Evolutionary conservation across 805 yeast genomes (phyloP).

Genomic region (Maudiozyma saulgeensis): DNA sequence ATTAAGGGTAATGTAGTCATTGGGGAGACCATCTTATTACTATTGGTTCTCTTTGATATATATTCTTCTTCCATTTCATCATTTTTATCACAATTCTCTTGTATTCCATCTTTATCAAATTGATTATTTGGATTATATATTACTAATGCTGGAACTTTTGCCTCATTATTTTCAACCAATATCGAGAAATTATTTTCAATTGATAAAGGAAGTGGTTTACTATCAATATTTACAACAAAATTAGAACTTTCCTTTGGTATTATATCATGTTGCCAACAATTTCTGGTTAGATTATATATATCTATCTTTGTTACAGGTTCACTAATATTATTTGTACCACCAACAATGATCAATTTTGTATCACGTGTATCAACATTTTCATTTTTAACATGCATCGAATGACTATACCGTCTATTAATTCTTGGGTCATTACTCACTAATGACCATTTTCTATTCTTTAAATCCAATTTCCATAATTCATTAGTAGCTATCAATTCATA

Average conservation of each 20-base stretch:
- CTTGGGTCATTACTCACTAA: constrained; percentile 35
- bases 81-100: not conserved
- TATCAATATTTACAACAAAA: constrained; percentile 16
- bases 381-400: constrained; percentile 34
- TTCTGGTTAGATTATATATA: constrained; percentile 20
- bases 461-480: constrained; percentile 65
- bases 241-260: constrained; percentile 6
- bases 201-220: constrained; percentile 9
- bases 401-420: constrained; percentile 39
- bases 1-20: constrained; percentile 27
- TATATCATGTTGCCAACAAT: constrained; percentile 21
- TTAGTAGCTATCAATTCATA: constrained; percentile 39
- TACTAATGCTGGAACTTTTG: constrained; percentile 22
- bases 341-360: constrained; percentile 23
- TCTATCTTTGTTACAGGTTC: constrained; percentile 22
- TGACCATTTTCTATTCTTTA: constrained; percentile 44
- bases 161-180: constrained; percentile 21
- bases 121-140: constrained; percentile 12
- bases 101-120: not conserved
- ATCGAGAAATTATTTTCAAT: constrained; percentile 20
- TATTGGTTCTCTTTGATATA: not conserved
- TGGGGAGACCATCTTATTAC: constrained; percentile 16
- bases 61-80: not conserved
- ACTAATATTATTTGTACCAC: constrained; percentile 26
- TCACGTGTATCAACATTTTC: constrained; percentile 20